Conservation (phyloP, 495 filamentous ascomycete species). For the Ascobolus immersus region DNA sequence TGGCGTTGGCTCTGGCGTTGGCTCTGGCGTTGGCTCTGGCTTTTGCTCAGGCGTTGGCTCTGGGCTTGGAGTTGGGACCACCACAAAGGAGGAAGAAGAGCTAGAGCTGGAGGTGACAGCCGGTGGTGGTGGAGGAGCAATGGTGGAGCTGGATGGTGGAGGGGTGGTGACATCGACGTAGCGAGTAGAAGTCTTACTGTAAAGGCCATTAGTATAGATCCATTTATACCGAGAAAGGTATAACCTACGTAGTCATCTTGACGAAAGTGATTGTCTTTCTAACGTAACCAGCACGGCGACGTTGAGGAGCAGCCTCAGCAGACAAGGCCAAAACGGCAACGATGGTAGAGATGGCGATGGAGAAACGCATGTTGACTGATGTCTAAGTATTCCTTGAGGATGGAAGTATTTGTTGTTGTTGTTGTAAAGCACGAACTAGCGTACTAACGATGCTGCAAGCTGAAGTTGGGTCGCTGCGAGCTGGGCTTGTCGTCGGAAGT, state of each 20-base stretch:
- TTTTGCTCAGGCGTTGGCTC: background rate
- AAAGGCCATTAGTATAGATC: background rate
- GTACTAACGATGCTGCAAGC: background rate
- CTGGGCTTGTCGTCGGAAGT: background rate
- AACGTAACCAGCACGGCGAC: background rate
- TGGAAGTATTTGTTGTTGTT: background rate
- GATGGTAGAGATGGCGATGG: constrained; percentile 1
- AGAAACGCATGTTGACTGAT: constrained; percentile 10
- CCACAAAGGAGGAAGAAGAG: no score
- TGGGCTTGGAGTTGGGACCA: background rate
- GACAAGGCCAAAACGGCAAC: constrained; percentile 5
- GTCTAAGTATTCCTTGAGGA: background rate
- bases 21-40: no score
- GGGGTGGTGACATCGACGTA: background rate
- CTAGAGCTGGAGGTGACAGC: background rate
- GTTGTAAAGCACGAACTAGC: background rate
- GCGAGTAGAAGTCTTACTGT: background rate
- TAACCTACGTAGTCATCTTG: background rate
- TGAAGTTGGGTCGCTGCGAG: background rate
- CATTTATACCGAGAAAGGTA: background rate
- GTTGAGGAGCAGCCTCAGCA: constrained; percentile 6
- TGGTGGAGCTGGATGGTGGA: background rate
- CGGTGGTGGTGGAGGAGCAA: background rate
- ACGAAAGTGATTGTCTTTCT: background rate
- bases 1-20: background rate